Evolutionary conservation across 768 basidiomycete species (phyloP), one percentile per base, ranked within the genome.

Genomic region (Suillus tomentosus): DNA sequence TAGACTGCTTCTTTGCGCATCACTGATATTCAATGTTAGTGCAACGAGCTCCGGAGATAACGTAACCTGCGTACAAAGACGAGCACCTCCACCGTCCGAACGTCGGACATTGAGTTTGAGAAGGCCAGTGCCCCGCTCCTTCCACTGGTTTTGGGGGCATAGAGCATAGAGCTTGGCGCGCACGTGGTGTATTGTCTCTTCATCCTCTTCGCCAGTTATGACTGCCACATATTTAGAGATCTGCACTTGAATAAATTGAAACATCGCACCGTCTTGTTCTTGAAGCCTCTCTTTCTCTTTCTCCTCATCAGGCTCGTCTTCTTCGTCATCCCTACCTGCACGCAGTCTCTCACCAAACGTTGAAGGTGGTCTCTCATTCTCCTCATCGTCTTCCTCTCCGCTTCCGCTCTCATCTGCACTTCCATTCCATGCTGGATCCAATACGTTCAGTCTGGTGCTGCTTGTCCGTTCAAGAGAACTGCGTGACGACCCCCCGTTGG

Each of bases 1-100:
- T 87, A 89, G 22, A 93, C 91, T 0, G 91, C 92, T 69, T 94
- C 92, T 73, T 92, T 93, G 66, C 92, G 84, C 91, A 94, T 92
- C 22, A 94, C 92, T 93, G 68, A 31, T 60, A 14, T 17, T 60
- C 57, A 57, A 37, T 43, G 36, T 73, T 51, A 71, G 65, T 47
- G 61, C 22, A 53, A 57, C 19, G 37, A 64, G 55, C 13, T 15
- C 13, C 14, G 10, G 54, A 40, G 59, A 22, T 22, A 43, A 36
- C 64, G 61, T 57, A 51, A 66, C 65, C 45, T 62, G 76, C 81
- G 48, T 72, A 91, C 91, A 81, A 57, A 93, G 77, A 51, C 91
- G 87, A 62, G 91, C 89, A 17, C 87, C 87, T 27, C 79, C 80
- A 59, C 87, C 89, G 71, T 92, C 90, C 34, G 79, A 74, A 72